phyloP scores from a whole-genome alignment of 768 basidiomycete genomes.

The Trametes cinnabarina region DNA sequence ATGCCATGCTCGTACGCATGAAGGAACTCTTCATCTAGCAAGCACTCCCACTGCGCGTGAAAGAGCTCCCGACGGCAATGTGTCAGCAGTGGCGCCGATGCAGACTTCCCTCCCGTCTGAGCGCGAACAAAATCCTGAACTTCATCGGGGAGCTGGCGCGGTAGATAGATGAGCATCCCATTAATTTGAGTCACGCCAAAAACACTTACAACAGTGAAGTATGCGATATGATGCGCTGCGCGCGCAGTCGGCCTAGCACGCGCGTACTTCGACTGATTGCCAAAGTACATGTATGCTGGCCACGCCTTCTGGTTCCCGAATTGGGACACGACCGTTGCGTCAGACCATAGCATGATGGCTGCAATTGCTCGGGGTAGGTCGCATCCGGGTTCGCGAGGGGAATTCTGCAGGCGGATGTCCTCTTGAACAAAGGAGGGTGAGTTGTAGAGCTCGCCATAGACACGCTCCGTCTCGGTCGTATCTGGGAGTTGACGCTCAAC shows the following conservation, averaged over 20 bases:
- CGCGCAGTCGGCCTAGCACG: conserved; percentile 27
- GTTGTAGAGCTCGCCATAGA: too few species aligned
- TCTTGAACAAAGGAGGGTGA: too few species aligned
- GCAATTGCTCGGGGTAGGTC: too few species aligned
- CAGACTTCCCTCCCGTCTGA: conserved; percentile 2
- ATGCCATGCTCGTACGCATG: conserved; percentile 26
- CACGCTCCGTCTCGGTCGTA: too few species aligned
- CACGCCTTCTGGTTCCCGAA: conserved; percentile 34
- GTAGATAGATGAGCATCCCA: too few species aligned
- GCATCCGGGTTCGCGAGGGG: too few species aligned
- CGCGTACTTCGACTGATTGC: conserved; percentile 43
- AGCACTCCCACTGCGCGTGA: conserved; percentile 25
- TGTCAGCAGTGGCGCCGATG: conserved; percentile 23
- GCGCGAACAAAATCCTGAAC: conserved; percentile 30
- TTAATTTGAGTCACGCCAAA: neutral
- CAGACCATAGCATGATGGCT: conserved; percentile 37
- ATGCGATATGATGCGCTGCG: conserved; percentile 42
- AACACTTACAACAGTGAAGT: conserved; percentile 38
- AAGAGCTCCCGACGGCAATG: conserved; percentile 33
- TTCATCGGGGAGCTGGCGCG: conserved; percentile 31
- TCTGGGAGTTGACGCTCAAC: too few species aligned
- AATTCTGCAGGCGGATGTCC: too few species aligned
- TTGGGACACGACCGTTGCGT: conserved; percentile 30
- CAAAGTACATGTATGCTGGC: conserved; percentile 42
- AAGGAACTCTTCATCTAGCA: conserved; percentile 25